These are phyloP conservation scores for Incumbomyces delicatus DNA, from an alignment of 2,329 filamentous ascomycete species.

Conservation along the genomic window DNA sequence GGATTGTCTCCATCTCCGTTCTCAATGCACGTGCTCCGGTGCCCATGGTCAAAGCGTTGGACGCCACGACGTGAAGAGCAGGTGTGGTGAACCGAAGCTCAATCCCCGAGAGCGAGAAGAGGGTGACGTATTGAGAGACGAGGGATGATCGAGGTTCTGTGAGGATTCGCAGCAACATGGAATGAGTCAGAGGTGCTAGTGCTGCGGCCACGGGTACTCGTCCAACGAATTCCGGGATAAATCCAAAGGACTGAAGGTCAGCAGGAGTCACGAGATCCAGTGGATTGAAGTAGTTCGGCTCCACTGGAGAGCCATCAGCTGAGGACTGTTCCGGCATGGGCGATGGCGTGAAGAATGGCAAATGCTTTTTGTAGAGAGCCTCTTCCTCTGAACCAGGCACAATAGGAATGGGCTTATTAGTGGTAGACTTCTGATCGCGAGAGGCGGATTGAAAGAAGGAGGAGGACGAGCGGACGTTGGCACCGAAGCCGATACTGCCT, in stretches of 20 bases:
- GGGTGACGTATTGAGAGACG: conserved; percentile 75
- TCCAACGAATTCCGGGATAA: conserved; percentile 94
- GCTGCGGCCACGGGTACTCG: conserved; percentile 85
- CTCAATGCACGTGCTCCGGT: conserved; percentile 74
- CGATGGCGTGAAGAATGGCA: conserved; percentile 48
- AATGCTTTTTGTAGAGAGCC: conserved; percentile 47
- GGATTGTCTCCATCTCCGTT: conserved; percentile 69
- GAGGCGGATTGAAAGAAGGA: conserved; percentile 15
- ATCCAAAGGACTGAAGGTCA: conserved; percentile 74
- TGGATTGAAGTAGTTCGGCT: conserved; percentile 44
- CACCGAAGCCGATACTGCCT: conserved; percentile 82
- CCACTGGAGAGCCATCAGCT: conserved; percentile 15
- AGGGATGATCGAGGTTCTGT: conserved; percentile 87
- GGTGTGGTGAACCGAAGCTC: conserved; percentile 74
- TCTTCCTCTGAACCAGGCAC: conserved; percentile 58
- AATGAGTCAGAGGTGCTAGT: conserved; percentile 61
- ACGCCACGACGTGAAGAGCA: conserved; percentile 72
- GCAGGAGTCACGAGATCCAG: conserved; percentile 65
- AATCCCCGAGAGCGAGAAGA: conserved; percentile 70
- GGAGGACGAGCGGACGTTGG: conserved; percentile 55
- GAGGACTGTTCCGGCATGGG: conserved; percentile 23
- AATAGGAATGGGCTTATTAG: conserved; percentile 35
- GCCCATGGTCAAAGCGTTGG: conserved; percentile 55
- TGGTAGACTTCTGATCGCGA: conserved; percentile 21
- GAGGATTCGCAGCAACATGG: conserved; percentile 70